These are phyloP conservation scores for Rhodotorula sp. DNA, from an alignment of 1,284 basidiomycete genomes.

Conservation along the genomic window DNA sequence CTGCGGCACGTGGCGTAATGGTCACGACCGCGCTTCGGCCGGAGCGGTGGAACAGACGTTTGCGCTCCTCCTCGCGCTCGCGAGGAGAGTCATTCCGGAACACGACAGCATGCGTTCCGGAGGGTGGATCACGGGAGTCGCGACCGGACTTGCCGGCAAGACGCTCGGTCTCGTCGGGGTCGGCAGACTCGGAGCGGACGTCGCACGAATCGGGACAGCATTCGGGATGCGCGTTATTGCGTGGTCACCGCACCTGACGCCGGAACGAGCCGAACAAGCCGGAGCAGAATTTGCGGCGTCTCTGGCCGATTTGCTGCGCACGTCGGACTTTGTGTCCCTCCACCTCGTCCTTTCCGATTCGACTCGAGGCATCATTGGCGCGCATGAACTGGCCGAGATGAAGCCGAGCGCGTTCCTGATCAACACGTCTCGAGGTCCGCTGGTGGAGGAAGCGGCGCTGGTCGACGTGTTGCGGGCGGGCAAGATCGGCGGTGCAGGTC, in stretches of 20 bases:
- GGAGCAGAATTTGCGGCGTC: constrained; percentile 56
- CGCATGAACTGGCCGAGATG: constrained; percentile 56
- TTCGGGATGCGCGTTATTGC: constrained; percentile 62
- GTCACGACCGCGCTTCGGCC: constrained; percentile 47
- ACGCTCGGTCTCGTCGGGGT: constrained; percentile 62
- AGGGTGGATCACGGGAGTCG: constrained; percentile 60
- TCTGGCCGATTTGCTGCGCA: constrained; percentile 58
- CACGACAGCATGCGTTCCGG: constrained; percentile 55
- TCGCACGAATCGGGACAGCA: constrained; percentile 58
- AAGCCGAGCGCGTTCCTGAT: constrained; percentile 61
- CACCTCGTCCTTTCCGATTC: constrained; percentile 60
- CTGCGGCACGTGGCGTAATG: constrained; percentile 55
- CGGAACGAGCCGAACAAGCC: constrained; percentile 57
- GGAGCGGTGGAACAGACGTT: constrained; percentile 62
- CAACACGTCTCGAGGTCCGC: constrained; percentile 63
- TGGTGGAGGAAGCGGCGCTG: constrained; percentile 60
- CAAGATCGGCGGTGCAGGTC: constrained; percentile 45
- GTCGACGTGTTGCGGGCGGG: constrained; percentile 48
- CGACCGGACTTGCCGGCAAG: constrained; percentile 58
- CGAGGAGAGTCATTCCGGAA: constrained; percentile 57
- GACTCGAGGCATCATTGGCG: constrained; percentile 56
- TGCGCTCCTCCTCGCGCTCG: constrained; percentile 62
- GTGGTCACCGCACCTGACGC: constrained; percentile 65
- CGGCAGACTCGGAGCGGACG: constrained; percentile 57
- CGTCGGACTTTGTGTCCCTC: constrained; percentile 61